A percentile compares a stretch with the other conserved stretches of the same genome.
Conservation (phyloP, 2,329 filamentous ascomycete genomes). For the Madurella mycetomatis region DNA sequence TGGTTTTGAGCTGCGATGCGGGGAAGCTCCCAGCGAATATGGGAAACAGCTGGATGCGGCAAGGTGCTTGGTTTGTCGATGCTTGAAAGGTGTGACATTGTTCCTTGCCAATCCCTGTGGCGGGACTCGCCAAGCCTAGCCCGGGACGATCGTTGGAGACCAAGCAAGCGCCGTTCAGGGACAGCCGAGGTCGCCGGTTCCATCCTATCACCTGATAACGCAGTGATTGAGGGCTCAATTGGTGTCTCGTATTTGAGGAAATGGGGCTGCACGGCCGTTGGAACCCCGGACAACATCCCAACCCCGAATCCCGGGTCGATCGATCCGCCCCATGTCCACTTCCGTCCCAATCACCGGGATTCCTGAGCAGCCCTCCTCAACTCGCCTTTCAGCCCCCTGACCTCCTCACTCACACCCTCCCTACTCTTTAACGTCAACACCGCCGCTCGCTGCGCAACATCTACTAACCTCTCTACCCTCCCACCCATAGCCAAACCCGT, state of each 20-base stretch:
- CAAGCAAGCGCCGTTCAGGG: background rate
- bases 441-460: constrained; percentile 76
- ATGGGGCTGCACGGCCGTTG: too few species aligned
- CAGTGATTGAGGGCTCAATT: background rate
- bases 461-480: constrained; percentile 59
- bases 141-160: background rate
- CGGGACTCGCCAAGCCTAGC: too few species aligned
- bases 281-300: too few species aligned
- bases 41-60: constrained; percentile 2
- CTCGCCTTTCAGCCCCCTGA: constrained; percentile 23
- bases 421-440: constrained; percentile 70
- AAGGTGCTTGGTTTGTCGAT: constrained; percentile 2
- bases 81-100: constrained; percentile 2
- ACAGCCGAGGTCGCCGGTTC: background rate
- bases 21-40: constrained; percentile 11
- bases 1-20: constrained; percentile 10
- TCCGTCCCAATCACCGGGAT: background rate
- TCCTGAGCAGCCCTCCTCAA: constrained; percentile 21
- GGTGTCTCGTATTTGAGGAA: background rate
- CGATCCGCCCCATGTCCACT: too few species aligned
- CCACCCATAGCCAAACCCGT: constrained; percentile 65
- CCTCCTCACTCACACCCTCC: constrained; percentile 56
- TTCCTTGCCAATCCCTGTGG: too few species aligned
- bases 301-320: too few species aligned
- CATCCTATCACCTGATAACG: background rate